These are phyloP conservation scores for Diaporthe ampelina DNA, from an alignment of 2,329 filamentous ascomycete genomes.

Conservation along the genomic window DNA sequence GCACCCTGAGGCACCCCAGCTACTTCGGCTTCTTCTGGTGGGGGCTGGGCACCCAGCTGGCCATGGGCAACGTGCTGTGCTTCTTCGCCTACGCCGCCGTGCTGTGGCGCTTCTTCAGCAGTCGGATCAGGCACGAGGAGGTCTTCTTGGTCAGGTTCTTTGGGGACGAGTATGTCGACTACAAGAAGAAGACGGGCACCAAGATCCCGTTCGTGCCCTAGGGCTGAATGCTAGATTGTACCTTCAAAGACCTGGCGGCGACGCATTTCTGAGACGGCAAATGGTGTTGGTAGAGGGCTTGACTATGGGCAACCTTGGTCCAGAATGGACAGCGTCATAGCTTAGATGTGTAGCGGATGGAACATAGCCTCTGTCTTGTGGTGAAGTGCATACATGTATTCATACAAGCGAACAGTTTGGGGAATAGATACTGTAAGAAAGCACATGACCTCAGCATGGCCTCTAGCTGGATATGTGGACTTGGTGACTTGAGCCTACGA, in stretches of 20 bases:
- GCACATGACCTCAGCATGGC: neutral
- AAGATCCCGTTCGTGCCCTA: constrained; percentile 82
- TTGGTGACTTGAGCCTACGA: too few relatives aligned
- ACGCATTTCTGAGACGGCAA: neutral
- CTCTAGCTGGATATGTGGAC: neutral
- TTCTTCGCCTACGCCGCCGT: constrained; percentile 80
- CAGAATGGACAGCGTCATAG: constrained; percentile 11
- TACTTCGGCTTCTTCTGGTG: constrained; percentile 99
- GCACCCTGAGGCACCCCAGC: constrained; percentile 82
- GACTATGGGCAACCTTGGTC: constrained; percentile 12
- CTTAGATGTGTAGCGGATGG: neutral
- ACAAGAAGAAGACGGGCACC: constrained; percentile 78
- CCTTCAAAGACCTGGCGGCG: neutral
- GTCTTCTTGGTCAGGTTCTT: constrained; percentile 84
- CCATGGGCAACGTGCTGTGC: constrained; percentile 87
- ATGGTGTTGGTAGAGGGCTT: neutral
- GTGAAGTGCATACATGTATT: neutral
- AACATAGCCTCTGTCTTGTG: neutral
- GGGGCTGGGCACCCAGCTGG: constrained; percentile 93
- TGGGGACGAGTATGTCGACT: constrained; percentile 82
- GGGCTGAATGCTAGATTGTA: neutral
- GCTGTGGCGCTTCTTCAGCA: constrained; percentile 87
- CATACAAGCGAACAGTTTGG: neutral
- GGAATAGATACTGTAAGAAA: neutral
- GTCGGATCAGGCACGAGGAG: constrained; percentile 84